Base-by-base conservation (phyloP, 2,329 filamentous ascomycete genomes). In the Clonostachys rosea region DNA sequence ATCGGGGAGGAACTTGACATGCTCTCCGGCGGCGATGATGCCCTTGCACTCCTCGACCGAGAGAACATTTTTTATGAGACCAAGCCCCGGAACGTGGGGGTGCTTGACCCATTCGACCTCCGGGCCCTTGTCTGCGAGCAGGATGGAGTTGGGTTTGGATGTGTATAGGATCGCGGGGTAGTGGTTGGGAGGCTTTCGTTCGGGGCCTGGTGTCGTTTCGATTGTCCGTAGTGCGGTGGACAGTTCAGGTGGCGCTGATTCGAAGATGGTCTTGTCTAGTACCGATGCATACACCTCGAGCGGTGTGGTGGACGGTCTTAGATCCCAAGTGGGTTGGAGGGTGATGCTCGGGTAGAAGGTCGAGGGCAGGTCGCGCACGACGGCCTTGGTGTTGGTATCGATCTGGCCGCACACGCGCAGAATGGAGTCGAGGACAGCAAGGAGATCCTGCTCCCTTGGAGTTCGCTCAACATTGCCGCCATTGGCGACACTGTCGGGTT, bases 101-200 rank as follows among this genome's bases (percentile, higher is more conserved):
- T 88, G 85, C 6, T 75, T 67, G 47, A 81, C 74, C 45, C 76
- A 75, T 33, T 71, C 71, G n/a, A 78, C 78, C 0, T 69, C 53
- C 0, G 77, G 73, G 0, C 61, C 57, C 3, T 67, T 57, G 3
- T 67, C 50, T 0, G 71, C 68, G 2, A 87, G 70, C 0, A 67
- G 63, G 5, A 88, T 71, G 0, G 83, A 69, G 50, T 84, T 71
- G 2, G 82, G 73, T 34, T 69, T 58, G 0, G 83, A 80, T 0
- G 84, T 76, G 56, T 86, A 83, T 5, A 88, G 70, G 30, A 87
- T 72, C 1, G 84, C 85, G 1, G 78, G 75, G 56, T 87, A 82
- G 20, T 81, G 76, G 52, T 88, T 88, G 0, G 84, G 80, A 2
- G 84, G 84, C 54, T 86, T 87, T 30, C 84, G 76, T 20, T 79